A percentile compares a stretch with the other conserved stretches of the same genome.
Evolutionary conservation across 805 yeast genomes (phyloP).

Genomic region (Hyphopichia homilentoma): DNA sequence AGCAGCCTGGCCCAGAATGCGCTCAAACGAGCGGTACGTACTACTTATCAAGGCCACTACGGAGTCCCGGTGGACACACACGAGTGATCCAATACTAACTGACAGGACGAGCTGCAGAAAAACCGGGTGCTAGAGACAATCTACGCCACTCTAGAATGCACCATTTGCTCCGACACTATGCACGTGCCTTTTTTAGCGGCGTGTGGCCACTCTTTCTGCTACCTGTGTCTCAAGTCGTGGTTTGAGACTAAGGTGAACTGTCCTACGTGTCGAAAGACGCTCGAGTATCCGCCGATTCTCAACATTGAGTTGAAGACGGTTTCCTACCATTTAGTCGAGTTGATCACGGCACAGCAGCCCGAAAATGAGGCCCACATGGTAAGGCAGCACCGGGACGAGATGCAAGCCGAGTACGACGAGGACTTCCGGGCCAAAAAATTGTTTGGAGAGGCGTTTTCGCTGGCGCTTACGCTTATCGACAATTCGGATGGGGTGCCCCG

Average conservation of each 20-base stretch:
- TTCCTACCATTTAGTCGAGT: constrained; percentile 32
- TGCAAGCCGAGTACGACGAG: constrained; percentile 29
- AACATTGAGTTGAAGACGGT: constrained; percentile 52
- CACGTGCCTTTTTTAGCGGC: constrained; percentile 56
- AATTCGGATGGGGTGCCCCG: constrained; percentile 69
- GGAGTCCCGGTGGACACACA: no score
- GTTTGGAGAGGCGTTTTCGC: constrained; percentile 50
- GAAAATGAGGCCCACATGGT: constrained; percentile 20
- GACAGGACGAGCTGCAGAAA: constrained; percentile 18
- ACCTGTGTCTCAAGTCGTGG: constrained; percentile 63
- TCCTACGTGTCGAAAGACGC: constrained; percentile 59
- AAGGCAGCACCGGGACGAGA: constrained; percentile 20
- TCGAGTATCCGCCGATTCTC: constrained; percentile 48
- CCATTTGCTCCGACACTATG: constrained; percentile 69
- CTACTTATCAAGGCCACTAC: no score
- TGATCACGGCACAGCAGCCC: constrained; percentile 29
- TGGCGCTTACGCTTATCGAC: constrained; percentile 53
- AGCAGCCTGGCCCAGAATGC: no score
- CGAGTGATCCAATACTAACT: no score
- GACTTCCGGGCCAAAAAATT: constrained; percentile 37
- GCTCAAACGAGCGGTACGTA: no score
- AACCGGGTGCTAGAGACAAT: constrained; percentile 23
- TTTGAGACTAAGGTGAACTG: constrained; percentile 54
- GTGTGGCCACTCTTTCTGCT: constrained; percentile 78
- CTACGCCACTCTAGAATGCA: constrained; percentile 43